These are phyloP conservation scores for Oryza longistaminata DNA, from an alignment of 176 grass and related monocot species.

Conservation along the genomic window DNA sequence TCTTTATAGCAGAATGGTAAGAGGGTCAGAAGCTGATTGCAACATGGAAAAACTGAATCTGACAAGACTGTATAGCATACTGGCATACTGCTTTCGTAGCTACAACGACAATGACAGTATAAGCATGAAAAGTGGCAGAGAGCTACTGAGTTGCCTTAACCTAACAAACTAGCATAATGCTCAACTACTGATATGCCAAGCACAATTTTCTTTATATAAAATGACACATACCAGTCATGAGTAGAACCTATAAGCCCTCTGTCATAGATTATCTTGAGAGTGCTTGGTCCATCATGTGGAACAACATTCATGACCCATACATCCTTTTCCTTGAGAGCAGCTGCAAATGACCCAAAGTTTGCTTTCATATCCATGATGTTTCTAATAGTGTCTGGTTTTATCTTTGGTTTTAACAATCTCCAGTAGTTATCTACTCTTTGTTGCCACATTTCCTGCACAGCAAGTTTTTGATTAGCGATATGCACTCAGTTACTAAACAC, in stretches of 20 bases:
- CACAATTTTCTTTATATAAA: conserved; percentile 7
- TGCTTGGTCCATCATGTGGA: conserved; percentile 82
- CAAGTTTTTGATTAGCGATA: conserved; percentile 36
- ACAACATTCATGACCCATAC: conserved; percentile 98
- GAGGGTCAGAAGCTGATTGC: conserved; percentile 14
- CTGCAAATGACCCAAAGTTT: conserved; percentile 90
- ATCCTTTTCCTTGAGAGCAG: conserved; percentile 88
- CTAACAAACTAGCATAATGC: not conserved
- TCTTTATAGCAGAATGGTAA: not conserved
- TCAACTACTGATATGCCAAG: not conserved
- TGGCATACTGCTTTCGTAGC: not conserved
- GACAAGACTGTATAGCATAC: conserved; percentile 23
- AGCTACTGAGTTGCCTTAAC: not conserved
- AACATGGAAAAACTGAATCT: conserved; percentile 23
- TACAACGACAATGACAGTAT: not conserved
- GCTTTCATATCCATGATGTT: conserved; percentile 99
- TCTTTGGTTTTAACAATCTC: conserved; percentile 72
- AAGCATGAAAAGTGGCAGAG: not conserved
- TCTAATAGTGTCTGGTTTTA: conserved; percentile 76
- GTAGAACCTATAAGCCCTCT: conserved; percentile 83
- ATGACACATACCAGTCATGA: conserved; percentile 79
- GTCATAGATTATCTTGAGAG: conserved; percentile 93
- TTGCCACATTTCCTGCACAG: conserved; percentile 84
- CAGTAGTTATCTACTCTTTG: conserved; percentile 87
- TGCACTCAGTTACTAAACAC: conserved; percentile 8